Percentiles rank a stretch among this genome's conserved stretches.
Conservation (phyloP, 2,329 filamentous ascomycete species). For the Chaetomiaceae sp. region DNA sequence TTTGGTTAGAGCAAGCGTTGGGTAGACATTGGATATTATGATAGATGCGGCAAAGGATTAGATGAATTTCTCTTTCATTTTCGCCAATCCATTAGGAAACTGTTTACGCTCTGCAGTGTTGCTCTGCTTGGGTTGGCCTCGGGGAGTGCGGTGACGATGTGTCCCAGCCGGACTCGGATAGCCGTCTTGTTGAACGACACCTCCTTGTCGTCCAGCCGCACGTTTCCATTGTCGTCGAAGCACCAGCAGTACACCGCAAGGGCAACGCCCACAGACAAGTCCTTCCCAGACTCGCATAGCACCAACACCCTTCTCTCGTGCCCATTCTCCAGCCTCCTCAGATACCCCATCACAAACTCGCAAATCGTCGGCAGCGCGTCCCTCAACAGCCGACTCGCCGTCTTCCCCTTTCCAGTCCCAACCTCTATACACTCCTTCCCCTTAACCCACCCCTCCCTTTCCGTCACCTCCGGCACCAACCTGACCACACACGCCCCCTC, state of each 20-base stretch:
- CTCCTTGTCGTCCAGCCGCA: slow-evolving; percentile 26
- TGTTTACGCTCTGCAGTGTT: slow-evolving; percentile 88
- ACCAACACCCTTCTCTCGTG: slow-evolving; percentile 46
- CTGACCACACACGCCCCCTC: slow-evolving; percentile 35
- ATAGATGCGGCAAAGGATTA: slow-evolving; percentile 1
- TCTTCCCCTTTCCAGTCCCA: slow-evolving; percentile 66
- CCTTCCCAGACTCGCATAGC: slow-evolving; percentile 71
- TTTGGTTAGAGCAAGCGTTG: not conserved
- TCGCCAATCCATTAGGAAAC: slow-evolving; percentile 68
- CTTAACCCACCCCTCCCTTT: slow-evolving; percentile 40
- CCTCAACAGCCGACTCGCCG: slow-evolving; percentile 79
- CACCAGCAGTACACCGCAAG: slow-evolving; percentile 73
- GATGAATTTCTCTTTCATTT: slow-evolving; percentile 21
- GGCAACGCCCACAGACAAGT: slow-evolving; percentile 73
- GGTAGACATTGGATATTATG: not conserved
- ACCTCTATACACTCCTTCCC: slow-evolving; percentile 46
- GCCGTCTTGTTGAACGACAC: slow-evolving; percentile 62
- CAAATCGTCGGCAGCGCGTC: slow-evolving; percentile 61
- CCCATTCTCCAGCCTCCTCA: slow-evolving; percentile 26
- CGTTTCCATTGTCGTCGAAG: slow-evolving; percentile 59
- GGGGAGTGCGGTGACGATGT: slow-evolving; percentile 74
- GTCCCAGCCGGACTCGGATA: slow-evolving; percentile 74
- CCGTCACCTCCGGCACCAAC: slow-evolving; percentile 28
- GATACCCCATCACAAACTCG: slow-evolving; percentile 45
- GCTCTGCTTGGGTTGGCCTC: slow-evolving; percentile 78